Evolutionary conservation across 2,329 filamentous ascomycete genomes (phyloP).

Genomic region (Boeremia exigua): DNA sequence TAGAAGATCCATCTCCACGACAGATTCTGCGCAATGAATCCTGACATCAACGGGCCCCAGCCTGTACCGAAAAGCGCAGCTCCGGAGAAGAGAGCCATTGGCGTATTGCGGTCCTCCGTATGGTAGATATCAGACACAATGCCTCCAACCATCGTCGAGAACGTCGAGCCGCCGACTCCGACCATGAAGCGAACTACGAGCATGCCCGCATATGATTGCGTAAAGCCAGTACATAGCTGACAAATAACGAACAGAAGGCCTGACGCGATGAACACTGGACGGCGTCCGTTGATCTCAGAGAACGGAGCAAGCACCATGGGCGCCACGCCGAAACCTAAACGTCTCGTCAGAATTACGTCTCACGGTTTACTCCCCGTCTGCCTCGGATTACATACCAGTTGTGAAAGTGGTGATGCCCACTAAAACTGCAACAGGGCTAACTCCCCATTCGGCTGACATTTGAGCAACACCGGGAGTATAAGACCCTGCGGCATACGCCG

Average conservation of each 20-base stretch:
- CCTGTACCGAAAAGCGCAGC: conserved; percentile 80
- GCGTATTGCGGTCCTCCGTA: conserved; percentile 78
- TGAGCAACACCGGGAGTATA: conserved; percentile 74
- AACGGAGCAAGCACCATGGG: conserved; percentile 91
- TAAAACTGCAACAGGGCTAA: conserved; percentile 70
- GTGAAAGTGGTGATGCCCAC: conserved; percentile 84
- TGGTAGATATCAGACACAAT: conserved; percentile 87
- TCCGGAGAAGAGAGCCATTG: conserved; percentile 89
- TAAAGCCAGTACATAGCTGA: conserved; percentile 75
- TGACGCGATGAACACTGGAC: conserved; percentile 78
- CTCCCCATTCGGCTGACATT: conserved; percentile 69
- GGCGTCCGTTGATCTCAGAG: conserved; percentile 85
- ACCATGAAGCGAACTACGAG: conserved; percentile 76
- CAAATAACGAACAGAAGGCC: conserved; percentile 75
- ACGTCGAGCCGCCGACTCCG: conserved; percentile 77
- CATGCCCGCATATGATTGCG: conserved; percentile 73
- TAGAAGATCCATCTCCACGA: conserved; percentile 90
- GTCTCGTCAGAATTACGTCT: background rate
- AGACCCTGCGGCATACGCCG: conserved; percentile 81
- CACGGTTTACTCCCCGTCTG: background rate
- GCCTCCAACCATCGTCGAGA: conserved; percentile 91
- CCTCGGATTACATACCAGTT: conserved; percentile 22
- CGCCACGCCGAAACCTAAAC: conserved; percentile 74
- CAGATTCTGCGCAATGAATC: conserved; percentile 70
- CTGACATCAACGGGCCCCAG: conserved; percentile 73